Evolutionary conservation across 352 stramenopile genomes (phyloP).

Genomic region (Globisporangium recalcitrans): DNA sequence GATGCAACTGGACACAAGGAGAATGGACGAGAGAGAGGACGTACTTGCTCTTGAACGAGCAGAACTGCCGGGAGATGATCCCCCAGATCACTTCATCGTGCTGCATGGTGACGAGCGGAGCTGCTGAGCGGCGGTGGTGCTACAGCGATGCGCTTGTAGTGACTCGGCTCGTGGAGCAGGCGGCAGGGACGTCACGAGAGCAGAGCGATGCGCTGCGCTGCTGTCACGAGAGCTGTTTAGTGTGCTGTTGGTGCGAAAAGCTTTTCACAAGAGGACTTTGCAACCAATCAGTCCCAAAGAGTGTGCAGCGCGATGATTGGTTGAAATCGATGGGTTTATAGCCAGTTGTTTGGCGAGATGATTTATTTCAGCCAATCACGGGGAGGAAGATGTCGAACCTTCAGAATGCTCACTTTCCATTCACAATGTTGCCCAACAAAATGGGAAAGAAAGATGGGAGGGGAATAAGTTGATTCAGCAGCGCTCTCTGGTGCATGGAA

Average conservation of each 20-base stretch:
- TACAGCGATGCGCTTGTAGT: not conserved
- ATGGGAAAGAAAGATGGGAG: too few species aligned
- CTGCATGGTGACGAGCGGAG: conserved; percentile 63
- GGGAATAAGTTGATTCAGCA: too few species aligned
- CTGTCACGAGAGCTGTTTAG: not conserved
- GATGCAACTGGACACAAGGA: too few species aligned
- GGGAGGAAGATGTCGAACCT: not conserved
- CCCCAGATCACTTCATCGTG: conserved; percentile 99
- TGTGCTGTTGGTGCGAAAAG: conserved; percentile 12
- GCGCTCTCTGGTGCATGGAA: not conserved
- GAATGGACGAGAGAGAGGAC: not conserved
- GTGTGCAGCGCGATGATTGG: conserved; percentile 1
- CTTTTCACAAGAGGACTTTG: conserved; percentile 9
- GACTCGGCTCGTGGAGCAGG: not conserved
- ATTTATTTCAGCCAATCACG: conserved; percentile 6
- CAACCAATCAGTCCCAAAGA: conserved; percentile 17
- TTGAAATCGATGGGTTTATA: not conserved
- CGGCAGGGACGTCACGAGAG: not conserved
- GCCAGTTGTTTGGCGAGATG: not conserved
- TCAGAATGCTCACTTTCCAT: too few species aligned
- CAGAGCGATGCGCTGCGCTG: not conserved
- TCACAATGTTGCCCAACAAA: too few species aligned
- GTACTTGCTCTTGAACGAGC: conserved; percentile 97
- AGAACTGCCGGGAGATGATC: conserved; percentile 98
- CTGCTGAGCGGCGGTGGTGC: not conserved